Evolutionary conservation across 2,329 filamentous ascomycete genomes (phyloP), one percentile per base, ranked within the genome.

Genomic region (Cladosporium austrohemisphaericum): DNA sequence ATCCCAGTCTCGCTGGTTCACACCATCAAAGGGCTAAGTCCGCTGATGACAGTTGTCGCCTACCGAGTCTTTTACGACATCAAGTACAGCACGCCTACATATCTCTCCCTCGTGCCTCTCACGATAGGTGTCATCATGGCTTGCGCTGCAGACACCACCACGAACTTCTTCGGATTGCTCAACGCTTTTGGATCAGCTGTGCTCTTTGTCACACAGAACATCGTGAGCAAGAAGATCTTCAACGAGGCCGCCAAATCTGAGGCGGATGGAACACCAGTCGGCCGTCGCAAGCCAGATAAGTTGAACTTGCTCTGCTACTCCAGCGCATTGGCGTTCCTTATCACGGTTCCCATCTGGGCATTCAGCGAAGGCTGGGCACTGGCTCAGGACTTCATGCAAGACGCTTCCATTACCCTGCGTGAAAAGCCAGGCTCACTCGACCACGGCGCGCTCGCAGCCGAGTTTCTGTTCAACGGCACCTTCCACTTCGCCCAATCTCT

Each of bases 401-500:
- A 95, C 61, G 90, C 89, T n/a, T 78, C 83, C 1, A 77, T 97
- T 46, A 82, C 84, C 26, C 77, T 91, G 22, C 81, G 85, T 10
- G 84, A 87, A 60, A 85, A 88, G 56, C 85, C 91, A 52, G 88
- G 85, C 20, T 81, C 88, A 2, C 70, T 81, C 48, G 80, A 83
- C 52, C 80, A 84, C 60, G 79, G 79, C 41, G 71, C 76, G 7
- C 69, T 86, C 6, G 66, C 76, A 2, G 63, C 94, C n/a, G 93
- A 98, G 65, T 97, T 95, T 66, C 67, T 97, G 44, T 97, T 98
- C 77, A 98, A 98, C 67, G 93, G 93, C 49, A 85, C 89, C 3
- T 96, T 95, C 65, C 93, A 98, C 69, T 98, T 97, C 68, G 88
- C 83, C 13, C 93, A 98, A 64, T 96, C 95, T 64, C 94, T 98